A percentile compares a stretch with the other conserved stretches of the same genome.
These are phyloP conservation scores for Hortiboletus campestris DNA, from an alignment of 768 basidiomycete species.

Conservation along the genomic window DNA sequence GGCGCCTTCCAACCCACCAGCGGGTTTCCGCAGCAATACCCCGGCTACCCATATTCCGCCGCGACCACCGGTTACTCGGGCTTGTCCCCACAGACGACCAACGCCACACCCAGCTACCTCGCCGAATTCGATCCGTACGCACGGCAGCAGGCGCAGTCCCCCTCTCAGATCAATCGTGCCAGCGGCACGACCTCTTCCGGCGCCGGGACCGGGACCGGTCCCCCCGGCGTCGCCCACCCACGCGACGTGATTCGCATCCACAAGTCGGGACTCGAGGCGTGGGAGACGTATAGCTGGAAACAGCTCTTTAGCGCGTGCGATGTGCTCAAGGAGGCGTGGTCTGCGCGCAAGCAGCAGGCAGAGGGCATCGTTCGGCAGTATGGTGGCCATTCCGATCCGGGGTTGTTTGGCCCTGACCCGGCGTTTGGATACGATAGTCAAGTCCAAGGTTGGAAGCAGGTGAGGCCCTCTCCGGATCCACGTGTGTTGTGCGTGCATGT, in stretches of 20 bases:
- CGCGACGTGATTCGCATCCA: slow-evolving; percentile 64
- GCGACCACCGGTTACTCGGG: slow-evolving; percentile 24
- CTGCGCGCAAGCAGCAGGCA: slow-evolving; percentile 53
- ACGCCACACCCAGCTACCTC: slow-evolving; percentile 24
- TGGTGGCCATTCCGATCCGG: slow-evolving; percentile 38
- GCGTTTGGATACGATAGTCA: slow-evolving; percentile 52
- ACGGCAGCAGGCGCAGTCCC: slow-evolving; percentile 7
- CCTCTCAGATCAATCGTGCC: background rate
- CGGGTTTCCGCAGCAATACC: slow-evolving; percentile 55
- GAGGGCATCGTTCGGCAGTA: slow-evolving; percentile 45
- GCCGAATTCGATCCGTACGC: slow-evolving; percentile 44
- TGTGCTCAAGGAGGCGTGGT: slow-evolving; percentile 65
- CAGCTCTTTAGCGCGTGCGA: slow-evolving; percentile 64
- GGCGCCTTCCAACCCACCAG: slow-evolving; percentile 48
- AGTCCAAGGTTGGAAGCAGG: slow-evolving; percentile 54
- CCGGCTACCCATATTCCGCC: slow-evolving; percentile 28
- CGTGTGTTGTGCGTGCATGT: background rate
- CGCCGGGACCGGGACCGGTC: slow-evolving; percentile 4
- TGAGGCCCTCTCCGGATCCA: slow-evolving; percentile 30
- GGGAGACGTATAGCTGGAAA: slow-evolving; percentile 73
- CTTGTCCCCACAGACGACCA: slow-evolving; percentile 16
- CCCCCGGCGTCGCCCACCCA: slow-evolving; percentile 52
- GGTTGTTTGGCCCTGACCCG: slow-evolving; percentile 25
- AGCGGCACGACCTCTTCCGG: background rate
- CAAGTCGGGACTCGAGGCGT: slow-evolving; percentile 66